Percentiles rank a stretch among this genome's conserved stretches.
Conservation (phyloP, 768 basidiomycete species). For the Tricholoma furcatifolium region DNA sequence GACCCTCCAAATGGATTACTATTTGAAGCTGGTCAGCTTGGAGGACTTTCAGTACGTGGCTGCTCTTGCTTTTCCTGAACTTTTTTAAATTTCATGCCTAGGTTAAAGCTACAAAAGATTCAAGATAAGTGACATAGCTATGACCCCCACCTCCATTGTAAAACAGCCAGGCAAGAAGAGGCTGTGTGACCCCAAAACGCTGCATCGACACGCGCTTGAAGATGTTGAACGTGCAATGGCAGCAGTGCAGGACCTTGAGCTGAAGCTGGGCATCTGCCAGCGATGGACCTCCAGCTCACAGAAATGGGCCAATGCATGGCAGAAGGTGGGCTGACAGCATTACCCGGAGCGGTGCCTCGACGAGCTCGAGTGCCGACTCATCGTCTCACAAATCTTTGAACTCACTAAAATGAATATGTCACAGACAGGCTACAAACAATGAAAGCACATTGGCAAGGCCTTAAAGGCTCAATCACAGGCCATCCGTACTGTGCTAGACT, state of each 20-base stretch:
- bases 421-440: too few relatives aligned
- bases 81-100: too few relatives aligned
- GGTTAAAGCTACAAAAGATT: neutral
- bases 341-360: slow-evolving; percentile 21
- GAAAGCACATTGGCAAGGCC: too few relatives aligned
- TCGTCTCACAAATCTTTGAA: slow-evolving; percentile 21
- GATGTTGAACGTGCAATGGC: neutral
- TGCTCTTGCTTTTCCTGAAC: too few relatives aligned
- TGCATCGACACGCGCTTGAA: neutral
- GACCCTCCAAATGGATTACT: neutral
- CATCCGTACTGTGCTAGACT: slow-evolving; percentile 20
- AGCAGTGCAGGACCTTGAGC: neutral
- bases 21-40: neutral
- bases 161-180: neutral
- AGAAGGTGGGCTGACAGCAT: neutral
- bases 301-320: neutral
- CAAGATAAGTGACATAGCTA: neutral
- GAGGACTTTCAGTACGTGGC: neutral
- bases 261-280: neutral
- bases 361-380: slow-evolving; percentile 15
- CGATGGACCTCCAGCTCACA: neutral
- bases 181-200: neutral
- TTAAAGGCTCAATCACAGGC: slow-evolving; percentile 20
- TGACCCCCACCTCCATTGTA: too few relatives aligned
- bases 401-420: too few relatives aligned